These are phyloP conservation scores for Colletotrichum magnum DNA, from an alignment of 2,329 filamentous ascomycete genomes.

Conservation along the genomic window DNA sequence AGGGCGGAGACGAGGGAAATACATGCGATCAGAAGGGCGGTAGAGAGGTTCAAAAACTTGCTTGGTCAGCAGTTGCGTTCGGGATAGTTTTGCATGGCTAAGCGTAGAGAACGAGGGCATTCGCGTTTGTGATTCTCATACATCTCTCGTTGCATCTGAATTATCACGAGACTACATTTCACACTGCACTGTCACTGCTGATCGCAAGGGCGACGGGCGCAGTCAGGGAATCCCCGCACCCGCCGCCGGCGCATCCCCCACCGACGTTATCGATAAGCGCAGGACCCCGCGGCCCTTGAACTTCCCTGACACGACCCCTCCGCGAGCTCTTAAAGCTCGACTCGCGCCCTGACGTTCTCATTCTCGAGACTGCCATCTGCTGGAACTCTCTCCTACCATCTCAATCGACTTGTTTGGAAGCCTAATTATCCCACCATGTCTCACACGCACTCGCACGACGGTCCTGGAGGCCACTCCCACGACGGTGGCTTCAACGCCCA, in stretches of 20 bases:
- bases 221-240: conserved; percentile 23
- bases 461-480: conserved; percentile 66
- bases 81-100: no score
- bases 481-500: conserved; percentile 66
- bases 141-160: not conserved
- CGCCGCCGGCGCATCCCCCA: conserved; percentile 33
- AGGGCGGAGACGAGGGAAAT: conserved; percentile 5
- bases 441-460: conserved; percentile 67
- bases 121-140: not conserved
- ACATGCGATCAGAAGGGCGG: not conserved
- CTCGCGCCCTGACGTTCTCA: not conserved
- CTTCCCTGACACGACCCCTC: conserved; percentile 25
- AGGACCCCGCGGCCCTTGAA: conserved; percentile 31
- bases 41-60: not conserved
- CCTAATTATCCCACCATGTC: conserved; percentile 43
- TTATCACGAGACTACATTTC: not conserved
- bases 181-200: not conserved
- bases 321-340: conserved; percentile 1
- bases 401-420: no score
- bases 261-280: conserved; percentile 36
- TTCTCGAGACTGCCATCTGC: not conserved
- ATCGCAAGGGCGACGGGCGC: conserved; percentile 1
- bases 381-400: no score
- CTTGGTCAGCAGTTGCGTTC: not conserved
- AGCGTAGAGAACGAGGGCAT: no score